Percentiles rank a stretch among this genome's conserved stretches.
phyloP scores from a whole-genome alignment of 768 basidiomycete species.

The Panellus pusillus region DNA sequence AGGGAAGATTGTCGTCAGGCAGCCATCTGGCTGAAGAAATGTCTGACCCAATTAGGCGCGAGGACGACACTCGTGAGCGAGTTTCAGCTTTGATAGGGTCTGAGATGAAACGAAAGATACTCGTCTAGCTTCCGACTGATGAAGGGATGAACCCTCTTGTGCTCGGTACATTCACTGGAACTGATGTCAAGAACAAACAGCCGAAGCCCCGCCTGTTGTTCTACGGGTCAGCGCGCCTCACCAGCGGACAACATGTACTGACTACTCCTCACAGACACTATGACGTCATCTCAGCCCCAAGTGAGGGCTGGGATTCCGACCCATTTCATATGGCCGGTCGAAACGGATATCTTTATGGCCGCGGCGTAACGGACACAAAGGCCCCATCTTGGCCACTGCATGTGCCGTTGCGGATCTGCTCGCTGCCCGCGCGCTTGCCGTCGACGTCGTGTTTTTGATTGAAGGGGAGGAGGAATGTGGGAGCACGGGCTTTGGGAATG shows the following conservation, averaged over 20 bases:
- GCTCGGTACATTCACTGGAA: constrained; percentile 81
- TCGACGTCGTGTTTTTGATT: constrained; percentile 87
- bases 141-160: constrained; percentile 86
- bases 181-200: constrained; percentile 44
- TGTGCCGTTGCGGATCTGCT: constrained; percentile 86
- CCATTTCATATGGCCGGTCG: constrained; percentile 81
- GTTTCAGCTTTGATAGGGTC: not conserved
- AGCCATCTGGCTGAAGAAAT: constrained; percentile 89
- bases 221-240: constrained; percentile 66
- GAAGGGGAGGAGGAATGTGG: constrained; percentile 99
- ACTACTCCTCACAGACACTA: constrained; percentile 64
- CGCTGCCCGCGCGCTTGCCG: constrained; percentile 66
- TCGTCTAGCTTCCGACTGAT: constrained; percentile 68
- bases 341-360: constrained; percentile 89
- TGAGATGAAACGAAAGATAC: not conserved
- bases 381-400: constrained; percentile 88
- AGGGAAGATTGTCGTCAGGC: constrained; percentile 92
- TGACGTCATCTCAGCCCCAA: constrained; percentile 87
- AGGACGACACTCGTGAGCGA: constrained; percentile 65
- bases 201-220: constrained; percentile 78
- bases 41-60: constrained; percentile 85
- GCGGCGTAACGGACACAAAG: constrained; percentile 94
- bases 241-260: not conserved
- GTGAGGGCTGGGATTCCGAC: constrained; percentile 75
- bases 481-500: constrained; percentile 80